These are phyloP conservation scores for Withania somnifera DNA, from an alignment of 305 asterid species.

Conservation along the genomic window DNA sequence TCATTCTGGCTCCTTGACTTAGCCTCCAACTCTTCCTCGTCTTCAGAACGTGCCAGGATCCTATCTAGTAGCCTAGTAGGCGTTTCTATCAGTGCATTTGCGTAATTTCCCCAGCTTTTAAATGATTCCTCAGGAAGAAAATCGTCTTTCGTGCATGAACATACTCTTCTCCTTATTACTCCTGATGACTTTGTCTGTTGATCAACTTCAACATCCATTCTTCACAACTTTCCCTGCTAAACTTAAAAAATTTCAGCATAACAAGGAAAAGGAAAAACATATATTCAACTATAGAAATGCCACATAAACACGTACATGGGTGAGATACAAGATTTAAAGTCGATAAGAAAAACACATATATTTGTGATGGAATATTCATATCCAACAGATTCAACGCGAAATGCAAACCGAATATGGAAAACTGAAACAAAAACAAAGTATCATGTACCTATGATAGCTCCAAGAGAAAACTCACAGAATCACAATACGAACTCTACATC, in stretches of 20 bases:
- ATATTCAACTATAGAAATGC: neutral
- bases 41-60: slow-evolving; percentile 1
- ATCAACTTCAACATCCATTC: neutral
- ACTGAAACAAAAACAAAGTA: neutral
- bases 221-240: neutral
- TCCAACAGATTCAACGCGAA: neutral
- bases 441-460: neutral
- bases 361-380: neutral
- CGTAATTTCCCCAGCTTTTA: neutral
- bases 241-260: neutral
- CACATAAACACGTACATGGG: neutral
- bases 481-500: neutral
- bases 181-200: neutral
- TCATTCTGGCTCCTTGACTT: slow-evolving; percentile 4
- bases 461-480: neutral
- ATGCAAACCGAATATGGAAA: too few relatives aligned
- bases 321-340: neutral
- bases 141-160: slow-evolving; percentile 7
- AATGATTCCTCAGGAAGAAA: slow-evolving; percentile 10
- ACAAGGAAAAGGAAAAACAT: neutral
- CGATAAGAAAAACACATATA: neutral
- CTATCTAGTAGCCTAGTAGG: slow-evolving; percentile 3
- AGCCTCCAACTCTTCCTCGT: neutral
- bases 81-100: neutral
- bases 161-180: slow-evolving; percentile 1